Evolutionary conservation across 352 stramenopile species (phyloP).

Genomic region (Thalassiosira delicatula): DNA sequence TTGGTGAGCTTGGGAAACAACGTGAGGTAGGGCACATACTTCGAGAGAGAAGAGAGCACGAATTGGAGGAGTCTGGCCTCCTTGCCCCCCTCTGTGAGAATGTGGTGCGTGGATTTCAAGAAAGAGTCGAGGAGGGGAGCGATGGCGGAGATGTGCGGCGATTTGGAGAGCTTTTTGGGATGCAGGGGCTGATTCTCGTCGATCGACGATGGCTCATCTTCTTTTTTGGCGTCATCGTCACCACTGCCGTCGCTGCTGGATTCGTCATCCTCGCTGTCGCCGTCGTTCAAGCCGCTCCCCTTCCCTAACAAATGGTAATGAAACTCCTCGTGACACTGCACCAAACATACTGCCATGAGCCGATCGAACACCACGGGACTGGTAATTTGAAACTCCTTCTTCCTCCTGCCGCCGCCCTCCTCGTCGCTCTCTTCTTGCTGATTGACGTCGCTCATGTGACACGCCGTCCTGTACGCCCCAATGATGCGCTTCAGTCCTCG

Average conservation of each 20-base stretch:
- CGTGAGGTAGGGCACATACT: slow-evolving; percentile 84
- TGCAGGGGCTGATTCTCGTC: slow-evolving; percentile 76
- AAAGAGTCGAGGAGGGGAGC: slow-evolving; percentile 90
- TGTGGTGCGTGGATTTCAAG: slow-evolving; percentile 90
- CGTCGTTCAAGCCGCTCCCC: slow-evolving; percentile 30
- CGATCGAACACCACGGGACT: too few relatives aligned
- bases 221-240: slow-evolving; percentile 74
- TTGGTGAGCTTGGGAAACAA: slow-evolving; percentile 82
- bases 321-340: slow-evolving; percentile 89
- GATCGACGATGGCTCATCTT: slow-evolving; percentile 71
- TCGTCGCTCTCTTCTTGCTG: slow-evolving; percentile 37
- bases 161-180: slow-evolving; percentile 71
- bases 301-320: slow-evolving; percentile 84
- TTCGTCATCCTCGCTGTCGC: too few relatives aligned
- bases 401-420: slow-evolving; percentile 13
- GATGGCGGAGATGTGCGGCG: slow-evolving; percentile 65
- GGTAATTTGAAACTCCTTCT: too few relatives aligned
- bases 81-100: slow-evolving; percentile 88
- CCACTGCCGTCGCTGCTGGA: slow-evolving; percentile 28
- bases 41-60: slow-evolving; percentile 78
- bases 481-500: slow-evolving; percentile 90
- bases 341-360: too few relatives aligned
- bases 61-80: slow-evolving; percentile 82
- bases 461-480: slow-evolving; percentile 93
- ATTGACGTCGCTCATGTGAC: slow-evolving; percentile 89